These are phyloP conservation scores for Penicillium crystallinum DNA, from an alignment of 495 filamentous ascomycete species.

Conservation along the genomic window DNA sequence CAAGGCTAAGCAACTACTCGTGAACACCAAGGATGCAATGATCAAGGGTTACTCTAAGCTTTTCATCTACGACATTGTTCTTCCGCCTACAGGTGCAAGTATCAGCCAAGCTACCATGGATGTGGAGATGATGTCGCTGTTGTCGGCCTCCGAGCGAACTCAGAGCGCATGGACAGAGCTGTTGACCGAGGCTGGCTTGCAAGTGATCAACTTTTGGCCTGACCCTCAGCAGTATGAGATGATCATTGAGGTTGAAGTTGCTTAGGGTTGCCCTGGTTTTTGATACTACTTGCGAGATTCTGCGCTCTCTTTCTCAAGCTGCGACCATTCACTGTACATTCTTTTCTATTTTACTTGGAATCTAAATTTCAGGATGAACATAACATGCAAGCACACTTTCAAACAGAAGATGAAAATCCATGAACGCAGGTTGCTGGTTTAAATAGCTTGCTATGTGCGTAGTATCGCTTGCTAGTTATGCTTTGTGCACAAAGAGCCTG, in stretches of 20 bases:
- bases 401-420: too few relatives aligned
- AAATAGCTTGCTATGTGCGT: too few relatives aligned
- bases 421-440: too few relatives aligned
- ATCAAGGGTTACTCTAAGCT: conserved; percentile 43
- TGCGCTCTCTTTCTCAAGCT: background rate
- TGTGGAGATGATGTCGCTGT: conserved; percentile 32
- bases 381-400: background rate
- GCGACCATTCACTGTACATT: background rate
- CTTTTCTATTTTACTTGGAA: background rate
- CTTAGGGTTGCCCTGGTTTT: conserved; percentile 2
- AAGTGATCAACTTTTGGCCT: conserved; percentile 37
- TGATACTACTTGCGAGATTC: background rate
- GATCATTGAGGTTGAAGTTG: conserved; percentile 26
- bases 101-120: conserved; percentile 30
- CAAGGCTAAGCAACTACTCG: conserved; percentile 22
- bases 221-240: conserved; percentile 27
- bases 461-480: background rate
- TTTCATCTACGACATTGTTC: conserved; percentile 40
- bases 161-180: conserved; percentile 37
- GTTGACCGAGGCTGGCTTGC: conserved; percentile 36
- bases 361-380: background rate
- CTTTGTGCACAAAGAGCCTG: background rate
- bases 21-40: conserved; percentile 29
- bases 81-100: conserved; percentile 29
- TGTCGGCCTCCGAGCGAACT: conserved; percentile 33